phyloP scores from a whole-genome alignment of 768 basidiomycete species.

The Phanerochaete carnosa region DNA sequence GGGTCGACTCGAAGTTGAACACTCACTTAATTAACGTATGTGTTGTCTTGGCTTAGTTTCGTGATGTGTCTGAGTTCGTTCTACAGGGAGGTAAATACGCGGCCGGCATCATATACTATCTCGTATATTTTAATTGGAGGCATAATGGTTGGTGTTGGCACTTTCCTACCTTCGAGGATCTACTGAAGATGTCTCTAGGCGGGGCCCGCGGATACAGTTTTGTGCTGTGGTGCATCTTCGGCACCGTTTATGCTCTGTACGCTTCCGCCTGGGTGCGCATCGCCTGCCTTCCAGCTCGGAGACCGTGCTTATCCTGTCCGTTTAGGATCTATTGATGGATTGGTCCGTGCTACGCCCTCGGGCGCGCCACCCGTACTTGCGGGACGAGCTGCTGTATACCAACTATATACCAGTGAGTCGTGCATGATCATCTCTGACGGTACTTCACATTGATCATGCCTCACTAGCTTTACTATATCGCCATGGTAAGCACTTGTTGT shows the following conservation, averaged over 20 bases:
- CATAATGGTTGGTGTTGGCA: conserved; percentile 42
- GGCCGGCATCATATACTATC: conserved; percentile 57
- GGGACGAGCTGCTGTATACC: conserved; percentile 72
- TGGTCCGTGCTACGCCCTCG: conserved; percentile 78
- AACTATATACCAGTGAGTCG: conserved; percentile 52
- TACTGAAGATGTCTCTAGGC: conserved; percentile 20
- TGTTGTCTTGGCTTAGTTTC: background rate
- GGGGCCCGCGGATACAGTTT: conserved; percentile 47
- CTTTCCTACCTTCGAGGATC: background rate
- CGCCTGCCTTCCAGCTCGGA: background rate
- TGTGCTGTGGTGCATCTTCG: conserved; percentile 65
- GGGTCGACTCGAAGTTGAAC: conserved; percentile 64
- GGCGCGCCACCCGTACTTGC: conserved; percentile 56
- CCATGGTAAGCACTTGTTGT: conserved; percentile 50
- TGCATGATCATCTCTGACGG: background rate
- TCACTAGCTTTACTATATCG: conserved; percentile 69
- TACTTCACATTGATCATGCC: background rate
- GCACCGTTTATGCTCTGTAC: conserved; percentile 64
- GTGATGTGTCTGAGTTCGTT: conserved; percentile 1
- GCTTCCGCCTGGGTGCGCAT: conserved; percentile 70
- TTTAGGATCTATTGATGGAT: conserved; percentile 83
- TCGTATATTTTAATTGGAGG: conserved; percentile 80
- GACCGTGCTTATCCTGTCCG: background rate
- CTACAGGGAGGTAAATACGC: conserved; percentile 82
- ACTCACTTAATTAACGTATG: conserved; percentile 88